A percentile compares a stretch with the other conserved stretches of the same genome.
phyloP scores from a whole-genome alignment of 768 basidiomycete genomes.

The Cystofilobasidium bisporidii region DNA sequence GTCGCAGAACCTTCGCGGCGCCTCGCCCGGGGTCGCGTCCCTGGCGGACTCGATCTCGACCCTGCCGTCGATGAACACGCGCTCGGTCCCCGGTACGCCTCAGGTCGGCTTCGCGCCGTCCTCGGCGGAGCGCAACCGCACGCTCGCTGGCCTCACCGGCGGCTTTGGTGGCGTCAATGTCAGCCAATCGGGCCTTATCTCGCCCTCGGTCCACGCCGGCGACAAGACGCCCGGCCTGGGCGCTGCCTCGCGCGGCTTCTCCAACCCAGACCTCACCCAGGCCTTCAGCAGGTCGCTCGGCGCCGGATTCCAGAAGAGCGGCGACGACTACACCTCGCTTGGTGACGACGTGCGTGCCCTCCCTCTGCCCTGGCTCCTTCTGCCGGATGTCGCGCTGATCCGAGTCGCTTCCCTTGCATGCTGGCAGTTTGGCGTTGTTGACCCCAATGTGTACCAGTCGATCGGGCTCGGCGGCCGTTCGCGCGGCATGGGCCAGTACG shows the following conservation, averaged over 20 bases:
- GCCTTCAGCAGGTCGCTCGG: constrained; percentile 31
- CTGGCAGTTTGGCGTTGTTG: constrained; percentile 27
- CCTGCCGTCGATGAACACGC: constrained; percentile 39
- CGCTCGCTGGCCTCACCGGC: constrained; percentile 11
- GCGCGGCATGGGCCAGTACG: constrained; percentile 31
- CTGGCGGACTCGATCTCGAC: constrained; percentile 39
- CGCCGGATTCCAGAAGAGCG: constrained; percentile 34
- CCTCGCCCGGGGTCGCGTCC: constrained; percentile 20
- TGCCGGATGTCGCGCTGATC: constrained; percentile 11
- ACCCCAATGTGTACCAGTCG: constrained; percentile 29
- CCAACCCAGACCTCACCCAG: constrained; percentile 41
- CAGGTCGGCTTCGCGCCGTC: constrained; percentile 31
- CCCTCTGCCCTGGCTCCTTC: constrained; percentile 11
- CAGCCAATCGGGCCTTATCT: constrained; percentile 30
- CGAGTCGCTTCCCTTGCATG: no score
- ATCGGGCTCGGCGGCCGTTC: constrained; percentile 24
- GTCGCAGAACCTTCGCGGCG: not conserved
- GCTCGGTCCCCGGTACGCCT: constrained; percentile 41
- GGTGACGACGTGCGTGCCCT: constrained; percentile 33
- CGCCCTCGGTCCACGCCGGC: constrained; percentile 26
- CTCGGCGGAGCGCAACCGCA: not conserved
- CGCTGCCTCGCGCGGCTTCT: constrained; percentile 37
- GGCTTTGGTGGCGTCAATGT: constrained; percentile 15
- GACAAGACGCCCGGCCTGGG: constrained; percentile 31
- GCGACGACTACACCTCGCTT: constrained; percentile 32